Conservation (phyloP, 2,329 filamentous ascomycete genomes). For the Arachnomyces sp. region DNA sequence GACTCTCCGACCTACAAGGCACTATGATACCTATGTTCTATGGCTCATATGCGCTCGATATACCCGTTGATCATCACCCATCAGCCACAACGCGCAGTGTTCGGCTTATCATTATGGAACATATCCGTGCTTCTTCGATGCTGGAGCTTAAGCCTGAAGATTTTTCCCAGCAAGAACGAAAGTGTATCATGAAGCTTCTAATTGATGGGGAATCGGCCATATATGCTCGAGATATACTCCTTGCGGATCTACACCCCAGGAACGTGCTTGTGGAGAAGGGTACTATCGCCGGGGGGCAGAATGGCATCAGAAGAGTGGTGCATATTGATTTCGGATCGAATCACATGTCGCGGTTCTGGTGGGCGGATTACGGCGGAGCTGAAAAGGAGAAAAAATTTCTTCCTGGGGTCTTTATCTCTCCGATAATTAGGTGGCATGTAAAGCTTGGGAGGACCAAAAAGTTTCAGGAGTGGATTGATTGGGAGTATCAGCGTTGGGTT, state of each 20-base stretch:
- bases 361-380: neutral
- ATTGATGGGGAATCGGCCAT: neutral
- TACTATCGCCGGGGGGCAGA: neutral
- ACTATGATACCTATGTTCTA: constrained; percentile 1
- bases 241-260: neutral
- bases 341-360: neutral
- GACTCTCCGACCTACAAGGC: constrained; percentile 4
- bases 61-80: neutral
- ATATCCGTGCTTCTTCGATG: constrained; percentile 1
- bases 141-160: neutral
- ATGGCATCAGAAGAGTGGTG: neutral
- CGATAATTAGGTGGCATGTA: constrained; percentile 6
- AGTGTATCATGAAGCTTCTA: constrained; percentile 2
- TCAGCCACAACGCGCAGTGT: neutral
- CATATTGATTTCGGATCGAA: neutral
- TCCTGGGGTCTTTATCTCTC: constrained; percentile 6
- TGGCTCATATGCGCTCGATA: constrained; percentile 3
- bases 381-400: constrained; percentile 1
- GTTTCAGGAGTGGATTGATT: constrained; percentile 6
- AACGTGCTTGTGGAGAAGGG: neutral
- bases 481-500: constrained; percentile 7
- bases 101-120: constrained; percentile 1
- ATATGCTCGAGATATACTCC: neutral
- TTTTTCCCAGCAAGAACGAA: constrained; percentile 2
- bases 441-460: neutral